Evolutionary conservation across 2,329 filamentous ascomycete genomes (phyloP), one percentile per base, ranked within the genome.

Genomic region (Fonsecaea pedrosoi): DNA sequence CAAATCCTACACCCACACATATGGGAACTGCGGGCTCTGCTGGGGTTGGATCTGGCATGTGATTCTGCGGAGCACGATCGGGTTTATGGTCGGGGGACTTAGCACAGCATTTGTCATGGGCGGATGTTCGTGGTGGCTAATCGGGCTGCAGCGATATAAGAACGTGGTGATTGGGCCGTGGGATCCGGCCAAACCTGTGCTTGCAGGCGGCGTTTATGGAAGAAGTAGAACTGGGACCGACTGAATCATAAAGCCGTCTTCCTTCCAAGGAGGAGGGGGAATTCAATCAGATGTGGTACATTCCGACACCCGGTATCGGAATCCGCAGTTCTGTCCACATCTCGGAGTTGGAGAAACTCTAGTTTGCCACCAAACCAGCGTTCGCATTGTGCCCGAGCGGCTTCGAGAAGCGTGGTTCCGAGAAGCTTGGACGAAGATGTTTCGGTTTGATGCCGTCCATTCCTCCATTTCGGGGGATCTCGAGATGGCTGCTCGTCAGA

Each of bases 141-240:
- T 99, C 75, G 92, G 93, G 8, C 79, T 99, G 78, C 95, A 99
- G 80, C 94, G 96, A 81, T 99, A 98, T 80, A 99, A 99, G 83
- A 98, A 98, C 77, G 95, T 98, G 80, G 97, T 99, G 72, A 92
- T 94, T 75, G 95, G 95, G 53, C 95, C 95, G 1, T 99, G 95
- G 95, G 95, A 99, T 81, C 94, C 94, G 21, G 95, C 95, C 6
- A 86, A 94, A 76, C 95, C 95, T 9, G 77, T 82, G 55, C 77
- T 82, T 40, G 66, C 72, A 2, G 71, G 71, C 30, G 72, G 71
- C 42, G 65, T 60, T 13, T 68, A 69, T 56, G 69, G 65, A 37
- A 60, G 71, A 62, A 69, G 70, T 62, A 65, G 71, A 60, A 67
- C 69, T 55, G 59, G 66, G 8, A 70, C 68, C 12, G 68, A 70